Evolutionary conservation across 768 basidiomycete species (phyloP).

Genomic region (Crassisporium funariophilum): DNA sequence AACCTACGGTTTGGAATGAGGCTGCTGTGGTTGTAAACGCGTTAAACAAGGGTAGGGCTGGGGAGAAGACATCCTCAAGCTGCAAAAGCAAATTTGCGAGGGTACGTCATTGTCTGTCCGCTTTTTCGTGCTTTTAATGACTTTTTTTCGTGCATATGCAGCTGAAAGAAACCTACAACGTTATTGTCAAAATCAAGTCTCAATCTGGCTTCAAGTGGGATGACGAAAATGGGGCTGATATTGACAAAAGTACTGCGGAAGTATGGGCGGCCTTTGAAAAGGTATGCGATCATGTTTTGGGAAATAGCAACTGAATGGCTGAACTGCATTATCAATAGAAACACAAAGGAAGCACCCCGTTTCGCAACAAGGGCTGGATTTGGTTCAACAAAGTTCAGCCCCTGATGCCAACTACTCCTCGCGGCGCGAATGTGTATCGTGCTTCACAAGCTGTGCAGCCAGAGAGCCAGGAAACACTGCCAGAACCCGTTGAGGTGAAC

Average conservation of each 20-base stretch:
- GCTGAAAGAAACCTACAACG: not conserved
- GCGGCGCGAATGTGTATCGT: not conserved
- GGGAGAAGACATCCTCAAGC: not conserved
- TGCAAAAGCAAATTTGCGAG: not conserved
- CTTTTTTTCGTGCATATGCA: not conserved
- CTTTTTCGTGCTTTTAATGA: not conserved
- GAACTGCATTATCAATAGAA: not conserved
- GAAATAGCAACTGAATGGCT: not conserved
- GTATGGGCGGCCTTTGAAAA: not conserved
- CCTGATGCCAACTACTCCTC: constrained; percentile 6
- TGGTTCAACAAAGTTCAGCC: not conserved
- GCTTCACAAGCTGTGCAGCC: not conserved
- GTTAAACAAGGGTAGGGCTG: not conserved
- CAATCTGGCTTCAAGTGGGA: constrained; percentile 4
- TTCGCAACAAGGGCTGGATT: constrained; percentile 11
- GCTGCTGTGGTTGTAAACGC: not conserved
- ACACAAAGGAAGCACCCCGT: constrained; percentile 7
- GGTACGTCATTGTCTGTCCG: not conserved
- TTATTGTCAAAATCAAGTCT: not conserved
- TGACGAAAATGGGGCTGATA: constrained; percentile 12
- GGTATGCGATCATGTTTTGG: not conserved
- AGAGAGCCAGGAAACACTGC: not conserved
- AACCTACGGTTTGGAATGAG: not conserved
- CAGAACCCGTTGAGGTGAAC: not conserved
- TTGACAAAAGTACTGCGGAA: constrained; percentile 1